Evolutionary conservation across 2,329 filamentous ascomycete species (phyloP).

Genomic region (Zymoseptoria passerinii): DNA sequence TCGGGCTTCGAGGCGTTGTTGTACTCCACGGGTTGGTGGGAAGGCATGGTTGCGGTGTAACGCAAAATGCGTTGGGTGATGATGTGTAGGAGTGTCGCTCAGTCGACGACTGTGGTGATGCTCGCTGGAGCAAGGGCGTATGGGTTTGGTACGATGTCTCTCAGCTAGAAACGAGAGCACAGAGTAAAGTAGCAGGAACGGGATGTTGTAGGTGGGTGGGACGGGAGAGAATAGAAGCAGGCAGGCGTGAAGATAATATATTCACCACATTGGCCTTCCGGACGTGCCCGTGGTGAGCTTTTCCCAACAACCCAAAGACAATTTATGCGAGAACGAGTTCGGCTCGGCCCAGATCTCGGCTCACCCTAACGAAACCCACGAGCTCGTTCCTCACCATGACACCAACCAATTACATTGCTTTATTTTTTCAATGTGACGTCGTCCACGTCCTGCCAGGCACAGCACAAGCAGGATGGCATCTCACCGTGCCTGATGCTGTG

Average conservation of each 20-base stretch:
- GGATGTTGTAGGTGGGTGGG: neutral
- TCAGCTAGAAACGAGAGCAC: neutral
- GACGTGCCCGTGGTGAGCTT: no score
- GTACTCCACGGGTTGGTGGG: conserved; percentile 43
- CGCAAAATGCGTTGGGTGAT: neutral
- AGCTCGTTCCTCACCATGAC: neutral
- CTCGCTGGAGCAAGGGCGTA: neutral
- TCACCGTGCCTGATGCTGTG: neutral
- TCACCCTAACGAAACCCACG: no score
- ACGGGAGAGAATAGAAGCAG: neutral
- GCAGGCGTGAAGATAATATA: neutral
- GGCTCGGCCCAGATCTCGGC: neutral
- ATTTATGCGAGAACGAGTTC: neutral
- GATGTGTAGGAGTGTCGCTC: neutral
- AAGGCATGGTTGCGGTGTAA: conserved; percentile 38
- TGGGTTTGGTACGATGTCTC: neutral
- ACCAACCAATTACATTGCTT: neutral
- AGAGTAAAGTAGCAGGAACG: neutral
- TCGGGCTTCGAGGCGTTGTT: conserved; percentile 43
- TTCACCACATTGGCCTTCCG: neutral
- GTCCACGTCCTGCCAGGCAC: neutral
- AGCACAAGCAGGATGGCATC: neutral
- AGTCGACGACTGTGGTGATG: neutral
- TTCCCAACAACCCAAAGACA: no score
- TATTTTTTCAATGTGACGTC: neutral